Base-by-base conservation (phyloP, 352 stramenopile genomes). In the Thalassiosira mediterranea region DNA sequence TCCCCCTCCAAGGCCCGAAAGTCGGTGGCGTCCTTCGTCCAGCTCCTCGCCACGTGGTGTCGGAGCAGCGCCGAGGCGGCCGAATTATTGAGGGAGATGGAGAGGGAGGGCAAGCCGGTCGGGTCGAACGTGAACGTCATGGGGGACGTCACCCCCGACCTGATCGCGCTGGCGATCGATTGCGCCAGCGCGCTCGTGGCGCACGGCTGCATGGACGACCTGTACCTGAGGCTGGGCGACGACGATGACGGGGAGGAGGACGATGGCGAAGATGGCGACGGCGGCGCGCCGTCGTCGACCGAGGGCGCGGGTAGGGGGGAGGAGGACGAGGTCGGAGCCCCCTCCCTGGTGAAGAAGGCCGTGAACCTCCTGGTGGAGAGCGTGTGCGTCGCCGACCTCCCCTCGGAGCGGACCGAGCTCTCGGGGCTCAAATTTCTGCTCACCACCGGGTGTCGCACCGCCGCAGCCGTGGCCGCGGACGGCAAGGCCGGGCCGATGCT, bases 401-500 rank as follows among this genome's bases (percentile, higher is more conserved):
- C 62, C 2, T 46, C 69, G 8, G 74, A 87, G 47, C 40, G 59
- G 17, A 81, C 59, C 26, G 88, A 93, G 64, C 69, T 91, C 28
- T 62, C 76, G 0, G 81, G 81, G 7, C 72, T 93, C 34, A 91
- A 93, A 56, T 92, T 91, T 62, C 61, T 93, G 11, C 66, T 93
- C 23, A 89, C 74, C 13, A 81, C 77, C 0, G 84, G 83, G n/a
- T 90, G 84, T 72, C 79, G 85, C 10, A 53, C 75, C 1, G 19
- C 48, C 17, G 2, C 61, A 31, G 38, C 44, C 19, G 29, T 37
- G 31, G 17, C 8, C 31, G 44, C 26, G 4, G 38, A 25, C 21
- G 52, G 54, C 32, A 46, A 37, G 56, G n/a, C 31, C 3, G 83
- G 77, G 40, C 73, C 86, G n/a, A 84, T 92, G 64, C 77, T 93